phyloP scores from a whole-genome alignment of 2,329 filamentous ascomycete species.

The Colletotrichum chlorophyti region DNA sequence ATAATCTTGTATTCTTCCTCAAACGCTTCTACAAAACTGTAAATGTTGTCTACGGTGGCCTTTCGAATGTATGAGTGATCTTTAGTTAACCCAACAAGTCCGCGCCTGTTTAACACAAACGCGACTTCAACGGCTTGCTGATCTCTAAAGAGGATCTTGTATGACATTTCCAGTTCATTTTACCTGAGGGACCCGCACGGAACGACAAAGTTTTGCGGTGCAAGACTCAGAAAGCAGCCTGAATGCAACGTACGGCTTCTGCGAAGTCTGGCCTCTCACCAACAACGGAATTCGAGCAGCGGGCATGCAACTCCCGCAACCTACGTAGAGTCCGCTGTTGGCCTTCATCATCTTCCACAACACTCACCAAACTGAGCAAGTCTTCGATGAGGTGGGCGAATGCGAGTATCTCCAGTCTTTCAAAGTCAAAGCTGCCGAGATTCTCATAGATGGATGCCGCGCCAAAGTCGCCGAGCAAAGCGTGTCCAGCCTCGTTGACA shows the following conservation, averaged over 20 bases:
- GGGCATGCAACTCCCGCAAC: constrained; percentile 36
- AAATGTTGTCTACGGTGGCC: too few relatives aligned
- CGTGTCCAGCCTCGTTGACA: constrained; percentile 46
- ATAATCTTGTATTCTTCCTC: too few relatives aligned
- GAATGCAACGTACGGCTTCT: constrained; percentile 32
- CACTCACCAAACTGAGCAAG: constrained; percentile 43
- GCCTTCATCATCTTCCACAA: background rate
- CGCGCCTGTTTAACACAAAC: too few relatives aligned
- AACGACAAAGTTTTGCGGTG: too few relatives aligned
- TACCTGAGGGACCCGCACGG: too few relatives aligned
- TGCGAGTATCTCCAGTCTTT: constrained; percentile 54
- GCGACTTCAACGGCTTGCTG: too few relatives aligned
- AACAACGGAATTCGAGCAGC: constrained; percentile 36
- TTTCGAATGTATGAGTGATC: too few relatives aligned
- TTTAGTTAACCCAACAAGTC: too few relatives aligned
- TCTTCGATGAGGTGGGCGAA: constrained; percentile 56
- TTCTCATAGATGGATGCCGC: constrained; percentile 52
- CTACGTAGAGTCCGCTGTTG: constrained; percentile 21
- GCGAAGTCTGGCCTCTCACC: constrained; percentile 40
- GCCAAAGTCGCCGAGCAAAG: constrained; percentile 54
- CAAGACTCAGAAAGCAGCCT: background rate
- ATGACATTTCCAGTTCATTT: too few relatives aligned
- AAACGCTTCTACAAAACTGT: too few relatives aligned
- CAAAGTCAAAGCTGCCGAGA: constrained; percentile 36
- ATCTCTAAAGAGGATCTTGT: too few relatives aligned